Evolutionary conservation across 768 basidiomycete species (phyloP).

Genomic region (Ramaria rubella): DNA sequence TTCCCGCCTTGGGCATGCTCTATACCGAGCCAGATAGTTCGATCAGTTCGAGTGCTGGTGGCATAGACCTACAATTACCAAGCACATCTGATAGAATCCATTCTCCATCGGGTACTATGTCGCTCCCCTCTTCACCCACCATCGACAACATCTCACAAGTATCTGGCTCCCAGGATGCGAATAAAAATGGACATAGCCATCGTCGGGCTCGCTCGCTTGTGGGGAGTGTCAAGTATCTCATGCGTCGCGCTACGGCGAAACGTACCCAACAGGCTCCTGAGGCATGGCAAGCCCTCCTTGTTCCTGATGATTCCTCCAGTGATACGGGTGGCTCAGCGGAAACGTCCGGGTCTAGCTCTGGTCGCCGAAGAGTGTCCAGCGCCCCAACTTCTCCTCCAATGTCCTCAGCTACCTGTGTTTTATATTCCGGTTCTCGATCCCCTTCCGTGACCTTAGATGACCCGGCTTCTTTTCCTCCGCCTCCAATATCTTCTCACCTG

Average conservation of each 20-base stretch:
- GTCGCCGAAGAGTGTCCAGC: conserved; percentile 46
- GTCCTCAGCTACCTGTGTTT: not conserved
- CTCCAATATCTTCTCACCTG: not conserved
- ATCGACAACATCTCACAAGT: not conserved
- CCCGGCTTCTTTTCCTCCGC: not conserved
- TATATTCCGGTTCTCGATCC: not conserved
- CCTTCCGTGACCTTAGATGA: not conserved
- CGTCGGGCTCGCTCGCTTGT: conserved; percentile 6
- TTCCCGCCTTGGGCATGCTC: not conserved
- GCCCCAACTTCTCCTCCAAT: conserved; percentile 27
- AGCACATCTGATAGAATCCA: not conserved
- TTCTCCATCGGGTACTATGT: not conserved
- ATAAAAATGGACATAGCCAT: not conserved
- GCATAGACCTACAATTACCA: not conserved
- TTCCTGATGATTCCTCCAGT: not conserved
- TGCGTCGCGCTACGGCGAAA: conserved; percentile 1
- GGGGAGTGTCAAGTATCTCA: not conserved
- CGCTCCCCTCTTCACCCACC: not conserved
- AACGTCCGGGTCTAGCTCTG: not conserved
- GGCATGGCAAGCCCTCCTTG: not conserved
- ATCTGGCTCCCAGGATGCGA: not conserved
- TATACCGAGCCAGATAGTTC: conserved; percentile 1
- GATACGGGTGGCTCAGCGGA: not conserved
- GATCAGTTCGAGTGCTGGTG: not conserved
- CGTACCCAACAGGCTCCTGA: not conserved